Conservation (phyloP, 331 rosid genomes). For the Malus hybrid region DNA sequence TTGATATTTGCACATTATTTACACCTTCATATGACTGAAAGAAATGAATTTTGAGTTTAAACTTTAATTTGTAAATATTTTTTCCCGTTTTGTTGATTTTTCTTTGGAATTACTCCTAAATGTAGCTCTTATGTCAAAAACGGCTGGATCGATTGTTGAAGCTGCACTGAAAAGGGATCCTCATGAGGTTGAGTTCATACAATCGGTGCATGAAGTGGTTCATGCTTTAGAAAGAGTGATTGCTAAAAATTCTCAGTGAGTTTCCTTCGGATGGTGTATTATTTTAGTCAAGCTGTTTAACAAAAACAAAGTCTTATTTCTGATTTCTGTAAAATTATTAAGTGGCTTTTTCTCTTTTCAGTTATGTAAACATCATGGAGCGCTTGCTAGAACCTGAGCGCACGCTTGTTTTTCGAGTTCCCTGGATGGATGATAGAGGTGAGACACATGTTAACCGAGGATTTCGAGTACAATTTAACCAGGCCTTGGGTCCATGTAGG, state of each 20-base stretch:
- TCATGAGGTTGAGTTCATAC: slow-evolving; percentile 86
- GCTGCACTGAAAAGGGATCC: slow-evolving; percentile 96
- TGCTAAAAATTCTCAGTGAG: slow-evolving; percentile 95
- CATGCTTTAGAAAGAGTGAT: slow-evolving; percentile 98
- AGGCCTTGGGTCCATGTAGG: slow-evolving; percentile 98
- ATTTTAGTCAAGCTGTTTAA: neutral
- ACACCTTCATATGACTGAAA: neutral
- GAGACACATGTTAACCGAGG: slow-evolving; percentile 90
- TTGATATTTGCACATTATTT: neutral
- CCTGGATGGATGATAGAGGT: slow-evolving; percentile 98
- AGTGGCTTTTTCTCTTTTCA: slow-evolving; percentile 34
- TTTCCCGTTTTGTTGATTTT: slow-evolving; percentile 12
- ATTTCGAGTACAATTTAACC: slow-evolving; percentile 92
- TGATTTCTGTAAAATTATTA: neutral
- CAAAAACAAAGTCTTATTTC: neutral
- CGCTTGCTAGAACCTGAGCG: slow-evolving; percentile 99
- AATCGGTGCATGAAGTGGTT: slow-evolving; percentile 87
- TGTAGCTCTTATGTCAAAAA: slow-evolving; percentile 89
- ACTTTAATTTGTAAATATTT: neutral
- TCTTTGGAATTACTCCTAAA: slow-evolving; percentile 33
- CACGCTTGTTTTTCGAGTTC: slow-evolving; percentile 84
- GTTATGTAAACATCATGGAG: slow-evolving; percentile 97
- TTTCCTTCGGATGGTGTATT: slow-evolving; percentile 18
- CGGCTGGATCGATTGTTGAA: slow-evolving; percentile 96
- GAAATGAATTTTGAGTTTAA: neutral